Conservation (phyloP, 2,329 filamentous ascomycete genomes). For the Fusarium sacchari region DNA sequence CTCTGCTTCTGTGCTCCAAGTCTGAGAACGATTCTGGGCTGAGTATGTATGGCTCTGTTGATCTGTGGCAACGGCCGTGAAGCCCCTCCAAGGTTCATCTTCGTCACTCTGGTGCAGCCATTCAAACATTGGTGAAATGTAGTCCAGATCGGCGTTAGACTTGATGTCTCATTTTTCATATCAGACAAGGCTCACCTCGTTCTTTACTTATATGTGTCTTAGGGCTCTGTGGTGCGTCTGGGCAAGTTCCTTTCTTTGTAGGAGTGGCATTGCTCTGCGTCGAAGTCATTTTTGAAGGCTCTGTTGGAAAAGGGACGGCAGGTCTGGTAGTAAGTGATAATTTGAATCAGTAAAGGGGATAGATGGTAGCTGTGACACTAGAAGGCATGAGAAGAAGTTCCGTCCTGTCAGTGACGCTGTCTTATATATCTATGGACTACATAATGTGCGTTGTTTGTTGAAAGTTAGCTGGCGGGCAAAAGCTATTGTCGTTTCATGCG, state of each 20-base stretch:
- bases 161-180: rapidly evolving
- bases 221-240: rapidly evolving
- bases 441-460: background rate
- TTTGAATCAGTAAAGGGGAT: rapidly evolving
- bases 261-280: rapidly evolving
- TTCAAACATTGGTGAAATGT: background rate
- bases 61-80: background rate
- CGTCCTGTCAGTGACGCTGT: rapidly evolving
- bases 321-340: rapidly evolving
- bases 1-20: background rate
- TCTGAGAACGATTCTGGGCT: rapidly evolving
- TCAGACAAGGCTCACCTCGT: background rate
- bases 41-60: rapidly evolving
- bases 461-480: background rate
- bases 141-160: rapidly evolving
- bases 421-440: background rate
- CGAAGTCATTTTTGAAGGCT: rapidly evolving
- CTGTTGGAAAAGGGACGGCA: rapidly evolving
- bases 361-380: rapidly evolving
- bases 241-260: rapidly evolving
- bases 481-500: background rate
- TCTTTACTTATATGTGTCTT: no score
- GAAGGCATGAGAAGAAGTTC: background rate
- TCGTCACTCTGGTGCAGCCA: background rate
- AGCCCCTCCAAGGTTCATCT: background rate